These are phyloP conservation scores for Bisporella sp. DNA, from an alignment of 2,329 filamentous ascomycete genomes.

Conservation along the genomic window DNA sequence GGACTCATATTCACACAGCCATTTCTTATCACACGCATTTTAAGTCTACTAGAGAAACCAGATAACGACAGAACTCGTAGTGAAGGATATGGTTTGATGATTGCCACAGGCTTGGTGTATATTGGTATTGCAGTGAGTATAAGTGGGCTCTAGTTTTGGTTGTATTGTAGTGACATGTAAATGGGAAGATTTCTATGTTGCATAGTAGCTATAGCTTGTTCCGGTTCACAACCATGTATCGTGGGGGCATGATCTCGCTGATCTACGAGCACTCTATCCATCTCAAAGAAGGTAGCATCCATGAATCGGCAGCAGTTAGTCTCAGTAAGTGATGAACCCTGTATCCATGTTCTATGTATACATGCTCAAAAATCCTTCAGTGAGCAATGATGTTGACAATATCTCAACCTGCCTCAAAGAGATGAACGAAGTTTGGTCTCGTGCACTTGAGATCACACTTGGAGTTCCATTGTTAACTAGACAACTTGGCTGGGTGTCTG, in stretches of 20 bases:
- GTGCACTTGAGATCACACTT: constrained; percentile 31
- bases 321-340: constrained; percentile 24
- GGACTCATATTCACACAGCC: constrained; percentile 19
- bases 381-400: constrained; percentile 33
- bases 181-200: not conserved
- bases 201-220: not conserved
- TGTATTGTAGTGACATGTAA: not conserved
- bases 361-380: not conserved
- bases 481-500: constrained; percentile 27
- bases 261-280: constrained; percentile 41
- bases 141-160: not conserved
- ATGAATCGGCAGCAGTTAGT: constrained; percentile 33
- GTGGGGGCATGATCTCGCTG: constrained; percentile 19
- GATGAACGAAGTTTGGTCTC: constrained; percentile 34
- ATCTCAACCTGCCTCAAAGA: constrained; percentile 22
- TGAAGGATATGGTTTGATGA: constrained; percentile 17
- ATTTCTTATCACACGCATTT: constrained; percentile 14
- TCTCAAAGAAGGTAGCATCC: constrained; percentile 24
- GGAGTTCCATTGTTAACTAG: constrained; percentile 30
- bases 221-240: not conserved
- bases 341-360: not conserved
- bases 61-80: constrained; percentile 5
- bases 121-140: constrained; percentile 13
- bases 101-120: constrained; percentile 14
- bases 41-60: constrained; percentile 1